Base-by-base conservation (phyloP, 495 filamentous ascomycete species). In the Chaetomidium leptoderma region DNA sequence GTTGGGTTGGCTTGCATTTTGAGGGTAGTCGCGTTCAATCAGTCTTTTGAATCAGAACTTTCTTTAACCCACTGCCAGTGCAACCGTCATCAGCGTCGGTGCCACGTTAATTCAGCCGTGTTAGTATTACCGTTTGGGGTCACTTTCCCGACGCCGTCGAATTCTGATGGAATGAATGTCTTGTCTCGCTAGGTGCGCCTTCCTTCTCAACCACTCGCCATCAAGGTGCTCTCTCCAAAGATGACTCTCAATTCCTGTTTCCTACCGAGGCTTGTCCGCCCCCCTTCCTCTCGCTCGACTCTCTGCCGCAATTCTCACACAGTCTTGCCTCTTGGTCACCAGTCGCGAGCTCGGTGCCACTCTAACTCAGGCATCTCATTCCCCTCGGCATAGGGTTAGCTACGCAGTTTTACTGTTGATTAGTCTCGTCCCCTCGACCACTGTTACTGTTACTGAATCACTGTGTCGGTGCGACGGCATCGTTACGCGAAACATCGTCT, bases 1-100 rank as follows among this genome's bases (percentile, higher is more conserved):
- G 17, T 57, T 39, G 53, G 61, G 49, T 55, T 40, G 63, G 61
- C 55, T 40, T 54, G 65, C 63, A 68, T 64, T 63, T 66, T 30
- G 36, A 50, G 30, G 35, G 30, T 61, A 63, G 52, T 55, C 53
- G 35, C 53, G 40, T 53, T 62, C 35, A 24, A 26, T 49, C 33
- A 42, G 46, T 44, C 42, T 50, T 44, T 40, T 45, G 24, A 55
- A 42, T 44, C 35, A 35, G 39, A 52, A 27, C 27, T 43, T 19
- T 45, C n/a, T 48, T 45, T 39, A 1, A 23, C 46, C 23, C 10
- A 24, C 29, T 30, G 27, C n/a, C n/a, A n/a, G n/a, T n/a, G n/a
- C n/a, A n/a, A n/a, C n/a, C n/a, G n/a, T n/a, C n/a, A n/a, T n/a
- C n/a, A n/a, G n/a, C n/a, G n/a, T n/a, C n/a, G n/a, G n/a, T n/a